Conservation (phyloP, 1,284 basidiomycete genomes). For the Ustilago loliicola region DNA sequence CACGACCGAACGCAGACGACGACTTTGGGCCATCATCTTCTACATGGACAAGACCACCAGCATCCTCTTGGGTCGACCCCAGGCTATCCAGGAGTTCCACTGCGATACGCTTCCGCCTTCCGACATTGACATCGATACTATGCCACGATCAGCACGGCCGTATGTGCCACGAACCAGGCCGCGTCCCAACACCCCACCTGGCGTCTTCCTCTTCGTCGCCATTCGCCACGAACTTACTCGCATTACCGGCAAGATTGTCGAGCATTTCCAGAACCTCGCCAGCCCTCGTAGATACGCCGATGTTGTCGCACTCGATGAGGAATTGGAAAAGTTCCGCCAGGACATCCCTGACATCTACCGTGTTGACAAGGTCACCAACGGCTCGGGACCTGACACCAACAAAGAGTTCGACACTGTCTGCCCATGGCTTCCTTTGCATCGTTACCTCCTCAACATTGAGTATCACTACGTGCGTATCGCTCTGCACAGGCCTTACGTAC, state of each 20-base stretch:
- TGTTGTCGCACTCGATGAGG: slow-evolving; percentile 85
- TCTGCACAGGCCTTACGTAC: slow-evolving; percentile 64
- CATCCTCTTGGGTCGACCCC: slow-evolving; percentile 85
- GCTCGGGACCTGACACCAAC: slow-evolving; percentile 58
- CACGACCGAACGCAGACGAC: slow-evolving; percentile 87
- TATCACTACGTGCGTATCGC: slow-evolving; percentile 66
- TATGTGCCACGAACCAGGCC: slow-evolving; percentile 41
- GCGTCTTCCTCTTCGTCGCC: slow-evolving; percentile 87
- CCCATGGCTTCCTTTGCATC: slow-evolving; percentile 62
- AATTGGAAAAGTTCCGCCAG: slow-evolving; percentile 86
- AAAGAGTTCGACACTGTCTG: slow-evolving; percentile 59
- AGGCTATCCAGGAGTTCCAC: slow-evolving; percentile 80
- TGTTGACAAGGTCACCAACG: slow-evolving; percentile 76
- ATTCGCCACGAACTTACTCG: slow-evolving; percentile 84
- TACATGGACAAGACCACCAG: slow-evolving; percentile 92
- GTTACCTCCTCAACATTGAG: slow-evolving; percentile 66
- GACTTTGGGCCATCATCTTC: slow-evolving; percentile 93
- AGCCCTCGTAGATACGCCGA: slow-evolving; percentile 83
- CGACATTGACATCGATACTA: slow-evolving; percentile 80
- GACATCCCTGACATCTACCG: slow-evolving; percentile 82
- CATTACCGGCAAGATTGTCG: slow-evolving; percentile 91
- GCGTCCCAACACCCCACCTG: slow-evolving; percentile 75
- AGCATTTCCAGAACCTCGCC: slow-evolving; percentile 92
- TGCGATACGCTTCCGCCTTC: slow-evolving; percentile 84
- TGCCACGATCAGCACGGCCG: slow-evolving; percentile 66